Base-by-base conservation (phyloP, 2,329 filamentous ascomycete genomes). In the Xylariaceae sp. region DNA sequence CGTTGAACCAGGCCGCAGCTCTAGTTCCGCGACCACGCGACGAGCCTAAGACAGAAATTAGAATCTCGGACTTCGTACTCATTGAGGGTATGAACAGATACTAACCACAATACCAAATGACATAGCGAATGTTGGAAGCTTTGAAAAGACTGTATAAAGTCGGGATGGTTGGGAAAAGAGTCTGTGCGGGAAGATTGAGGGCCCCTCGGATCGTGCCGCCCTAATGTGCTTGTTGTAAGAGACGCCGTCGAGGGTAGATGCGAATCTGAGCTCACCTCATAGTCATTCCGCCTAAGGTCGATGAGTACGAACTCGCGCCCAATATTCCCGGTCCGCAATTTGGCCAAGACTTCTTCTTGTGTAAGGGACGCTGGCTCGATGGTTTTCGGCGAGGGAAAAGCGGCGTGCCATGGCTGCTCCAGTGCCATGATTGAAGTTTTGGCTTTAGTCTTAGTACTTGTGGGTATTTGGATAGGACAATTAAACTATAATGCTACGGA, bases 191-290 rank as follows among this genome's bases (percentile, higher is more conserved):
- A 3, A 81, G 69, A 58, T 81, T 80, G 62, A 85, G 70, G 2
- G 81, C 82, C 1, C 74, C 75, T 9, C 70, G 72, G 59, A 85
- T 82, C 0, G 79, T 81, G 37, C 82, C 82, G 35, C 83, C 82
- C 81, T 82, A 54, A 16, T 47, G 41, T 53, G 15, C 52, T 16
- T 24, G 39, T 10, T 24, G 36, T 18, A 41, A 55, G 20, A 43
- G 5, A 21, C 51, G 13, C 32, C 30, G 20, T 37, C 7, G 36
- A 33, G 9, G 23, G 16, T 24, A 36, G 27, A n/a, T 20, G 24
- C 29, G 10, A 40, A 26, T 63, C 6, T 21, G 20, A 9, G 27
- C 50, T 20, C 56, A 76, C 73, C 66, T 75, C 72, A 37, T 72
- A 65, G 49, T 78, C 76, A 15, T 66, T 72, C n/a, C 74, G 66